Percentiles rank a stretch among this genome's conserved stretches.
These are phyloP conservation scores for Gryganskiella cystojenkinii DNA, from an alignment of 192 early-diverging fungal genomes.

Conservation along the genomic window DNA sequence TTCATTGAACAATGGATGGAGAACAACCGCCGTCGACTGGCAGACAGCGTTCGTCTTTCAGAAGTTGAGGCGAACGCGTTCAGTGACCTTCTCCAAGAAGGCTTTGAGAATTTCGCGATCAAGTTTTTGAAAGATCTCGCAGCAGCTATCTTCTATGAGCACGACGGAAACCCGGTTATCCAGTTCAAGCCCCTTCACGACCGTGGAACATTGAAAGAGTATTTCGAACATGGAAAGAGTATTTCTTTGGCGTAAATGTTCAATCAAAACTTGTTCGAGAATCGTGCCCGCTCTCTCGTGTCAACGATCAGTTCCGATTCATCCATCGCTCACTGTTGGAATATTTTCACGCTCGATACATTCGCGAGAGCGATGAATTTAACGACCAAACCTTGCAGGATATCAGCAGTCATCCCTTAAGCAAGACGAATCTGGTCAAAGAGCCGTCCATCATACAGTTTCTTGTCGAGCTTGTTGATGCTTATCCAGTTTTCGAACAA, in stretches of 20 bases:
- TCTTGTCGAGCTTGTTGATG: too few relatives aligned
- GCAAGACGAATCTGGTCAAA: too few relatives aligned
- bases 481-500: too few relatives aligned
- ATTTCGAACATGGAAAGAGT: neutral
- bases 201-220: neutral
- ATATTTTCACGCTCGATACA: neutral
- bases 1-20: neutral
- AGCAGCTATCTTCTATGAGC: neutral
- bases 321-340: neutral
- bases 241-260: neutral
- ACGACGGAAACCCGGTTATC: neutral
- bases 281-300: neutral
- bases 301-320: neutral
- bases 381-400: neutral
- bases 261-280: neutral
- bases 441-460: too few relatives aligned
- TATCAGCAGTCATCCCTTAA: too few relatives aligned
- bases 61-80: neutral
- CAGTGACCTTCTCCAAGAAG: neutral
- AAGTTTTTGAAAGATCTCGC: neutral
- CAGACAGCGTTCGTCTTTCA: neutral
- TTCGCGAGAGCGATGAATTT: neutral
- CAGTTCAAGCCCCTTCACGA: neutral
- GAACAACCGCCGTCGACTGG: neutral
- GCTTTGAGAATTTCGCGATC: neutral